Conservation (phyloP, 208 protist genomes). For the Leishmania lainsoni region DNA sequence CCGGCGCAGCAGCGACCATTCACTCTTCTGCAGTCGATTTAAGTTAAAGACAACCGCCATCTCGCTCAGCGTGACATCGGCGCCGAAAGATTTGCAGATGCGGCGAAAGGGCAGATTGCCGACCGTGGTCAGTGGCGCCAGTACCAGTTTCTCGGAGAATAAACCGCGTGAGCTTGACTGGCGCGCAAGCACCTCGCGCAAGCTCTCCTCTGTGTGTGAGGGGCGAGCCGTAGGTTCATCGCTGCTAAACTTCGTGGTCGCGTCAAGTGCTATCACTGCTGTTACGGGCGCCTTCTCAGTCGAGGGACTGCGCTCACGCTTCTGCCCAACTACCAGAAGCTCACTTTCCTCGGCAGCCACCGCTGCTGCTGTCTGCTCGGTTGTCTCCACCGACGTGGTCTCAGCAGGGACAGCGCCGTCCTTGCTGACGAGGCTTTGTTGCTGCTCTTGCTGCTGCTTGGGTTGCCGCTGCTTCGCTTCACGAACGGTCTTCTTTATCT, state of each 20-base stretch:
- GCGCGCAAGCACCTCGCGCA: constrained; percentile 48
- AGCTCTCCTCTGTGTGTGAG: constrained; percentile 29
- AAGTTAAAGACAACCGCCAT: constrained; percentile 95
- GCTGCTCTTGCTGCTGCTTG: constrained; percentile 21
- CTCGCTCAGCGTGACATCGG: constrained; percentile 95
- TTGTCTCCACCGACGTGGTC: background rate
- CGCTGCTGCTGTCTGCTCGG: background rate
- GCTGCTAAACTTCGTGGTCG: constrained; percentile 25
- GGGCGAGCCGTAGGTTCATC: constrained; percentile 17
- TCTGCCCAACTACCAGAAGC: constrained; percentile 1
- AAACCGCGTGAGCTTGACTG: constrained; percentile 49
- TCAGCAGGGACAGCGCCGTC: background rate
- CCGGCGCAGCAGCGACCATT: constrained; percentile 94
- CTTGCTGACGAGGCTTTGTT: background rate
- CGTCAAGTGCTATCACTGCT: background rate
- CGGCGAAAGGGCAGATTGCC: constrained; percentile 98
- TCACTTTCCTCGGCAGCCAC: background rate
- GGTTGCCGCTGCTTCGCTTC: constrained; percentile 25
- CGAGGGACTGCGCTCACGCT: constrained; percentile 23
- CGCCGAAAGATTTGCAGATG: constrained; percentile 91
- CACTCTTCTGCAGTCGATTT: constrained; percentile 78
- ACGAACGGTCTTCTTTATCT: constrained; percentile 61
- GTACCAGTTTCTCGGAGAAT: constrained; percentile 91
- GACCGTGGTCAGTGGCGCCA: constrained; percentile 98
- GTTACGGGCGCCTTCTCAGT: background rate